Evolutionary conservation across 495 filamentous ascomycete genomes (phyloP), one percentile per base, ranked within the genome.

Genomic region (Niebla homalea): DNA sequence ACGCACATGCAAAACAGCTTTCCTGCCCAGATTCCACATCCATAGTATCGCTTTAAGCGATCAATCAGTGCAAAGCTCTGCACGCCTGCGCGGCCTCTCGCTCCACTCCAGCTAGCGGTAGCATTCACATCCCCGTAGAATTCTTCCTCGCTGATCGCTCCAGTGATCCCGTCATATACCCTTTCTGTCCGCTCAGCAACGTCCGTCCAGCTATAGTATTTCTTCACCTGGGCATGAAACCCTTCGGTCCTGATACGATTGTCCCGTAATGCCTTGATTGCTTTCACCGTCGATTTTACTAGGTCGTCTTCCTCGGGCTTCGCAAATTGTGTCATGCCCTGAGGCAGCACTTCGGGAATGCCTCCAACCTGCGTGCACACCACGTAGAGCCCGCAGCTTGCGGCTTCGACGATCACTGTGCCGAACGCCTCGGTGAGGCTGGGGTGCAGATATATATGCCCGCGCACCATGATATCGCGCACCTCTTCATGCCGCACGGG

Each of bases 1-100:
- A 90, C 89, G 52, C 89, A 96, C 2, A 98, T 66, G 57, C 89
- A 94, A 61, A 98, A 98, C 20, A 98, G 66, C 66, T 98, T 98
- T 7, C 92, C 92, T 10, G 92, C 92, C 92, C 92, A 98, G 36
- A 97, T 88, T n/a, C 92, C 92, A 60, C 92, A 98, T n/a, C 92
- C 92, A 60, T 97, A 98, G 60, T 98, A 97, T 22, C 89, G 68
- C 65, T 98, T 98, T 20, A 98, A 64, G 18, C 92, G 76, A 60
- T 98, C 92, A 57, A 98, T 94, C 22, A 98, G 75, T 1, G 87
- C 86, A 65, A 92, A 93, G 62, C 84, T 89, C 57, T 84, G 82
- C 18, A 79, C 77, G 21, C 80, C 79, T 1, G 83, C 81, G 36
- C 85, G 70, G 39, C 87, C 87, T 44, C 83, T 76, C 56, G 83